Base-by-base conservation (phyloP, 2,329 filamentous ascomycete species). In the Samsoniella hepiali region DNA sequence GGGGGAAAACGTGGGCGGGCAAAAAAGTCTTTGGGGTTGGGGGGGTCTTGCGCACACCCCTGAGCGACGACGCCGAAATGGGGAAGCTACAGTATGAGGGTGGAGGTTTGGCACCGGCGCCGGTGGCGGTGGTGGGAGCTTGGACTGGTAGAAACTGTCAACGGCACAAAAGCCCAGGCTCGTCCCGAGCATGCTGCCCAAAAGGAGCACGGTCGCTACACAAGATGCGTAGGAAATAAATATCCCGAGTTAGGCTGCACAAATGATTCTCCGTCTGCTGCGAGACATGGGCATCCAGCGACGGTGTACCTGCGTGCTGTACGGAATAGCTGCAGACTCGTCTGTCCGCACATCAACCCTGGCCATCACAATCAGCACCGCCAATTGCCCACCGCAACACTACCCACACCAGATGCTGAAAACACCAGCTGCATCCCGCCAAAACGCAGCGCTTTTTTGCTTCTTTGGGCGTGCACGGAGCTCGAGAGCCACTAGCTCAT, bases 1-100 rank as follows among this genome's bases (percentile, higher is more conserved):
- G 22, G 60, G 44, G 29, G 51, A 32, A 55, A 56, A 62, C 59
- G 50, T 62, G 59, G 59, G 42, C 29, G 45, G 56, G 53, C 51
- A 62, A 42, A 56, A 22, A 57, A 50, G 40, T 36, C 40, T 10
- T 29, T 27, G 40, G 38, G 58, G 42, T 45, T 34, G 22, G 49
- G 49, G 54, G 54, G 45, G 45, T 63, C 54, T 58, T 63, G 54
- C 62, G 45, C 62, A 54, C 54, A 63, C 62, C 62, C 62, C 62
- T 63, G 62, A 63, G 27, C 45, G 29, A 53, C n/a, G 32, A 17
- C 34, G 32, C 44, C 32, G 51, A 51, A 58, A 38, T 58, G 55
- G 59, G 32, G 50, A 62, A 56, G 49, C 58, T 60, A 57, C 27
- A 13, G 47, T 22, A 45, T 51, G 40, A 55, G 6, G 38, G 59